Evolutionary conservation across 108 stramenopile genomes (phyloP), one percentile per base, ranked within the genome.

Genomic region (Chaetoceros muelleri): DNA sequence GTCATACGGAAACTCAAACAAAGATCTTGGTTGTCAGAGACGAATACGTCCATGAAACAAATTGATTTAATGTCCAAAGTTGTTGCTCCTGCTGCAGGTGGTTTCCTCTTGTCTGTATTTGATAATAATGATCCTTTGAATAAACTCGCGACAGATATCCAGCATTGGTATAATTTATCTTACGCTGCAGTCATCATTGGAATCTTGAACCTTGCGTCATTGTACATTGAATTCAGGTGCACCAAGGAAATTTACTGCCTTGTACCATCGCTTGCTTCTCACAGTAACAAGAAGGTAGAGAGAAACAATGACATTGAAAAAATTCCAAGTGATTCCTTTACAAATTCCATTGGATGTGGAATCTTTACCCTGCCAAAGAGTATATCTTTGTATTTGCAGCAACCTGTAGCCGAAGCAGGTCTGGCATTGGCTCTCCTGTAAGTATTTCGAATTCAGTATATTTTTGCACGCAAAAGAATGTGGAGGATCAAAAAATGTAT

Each of bases 21-120:
- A 46, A 61, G 56, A 46, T 28, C 49, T 30, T 82, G 76, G 70
- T 54, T 83, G 24, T 66, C 74, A 10, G 61, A 72, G 22, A 83
- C 75, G 3, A 83, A 83, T 62, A 77, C 79, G 8, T 24, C 51
- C 1, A 75, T 83, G 78, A 76, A 70, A 52, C 82, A 83, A 45
- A 75, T 83, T 44, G 71, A 81, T 67, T 60, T 81, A 21, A 62
- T 58, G 17, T 71, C 77, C 60, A 74, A 79, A 47, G 61, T 76
- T 23, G 64, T 76, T 24, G 75, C 66, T 23, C 84, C 84, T 44
- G 74, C 71, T 26, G 28, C 70, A 19, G 68, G 72, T 0, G 79
- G 79, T 5, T 61, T 69, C 23, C 51, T 70, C 23, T 58, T 58
- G 34, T 40, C 34, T 10, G 30, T 27, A 1, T 62, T 62, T 46